phyloP scores from a whole-genome alignment of 495 filamentous ascomycete genomes.

The Polyplosphaeria fusca region DNA sequence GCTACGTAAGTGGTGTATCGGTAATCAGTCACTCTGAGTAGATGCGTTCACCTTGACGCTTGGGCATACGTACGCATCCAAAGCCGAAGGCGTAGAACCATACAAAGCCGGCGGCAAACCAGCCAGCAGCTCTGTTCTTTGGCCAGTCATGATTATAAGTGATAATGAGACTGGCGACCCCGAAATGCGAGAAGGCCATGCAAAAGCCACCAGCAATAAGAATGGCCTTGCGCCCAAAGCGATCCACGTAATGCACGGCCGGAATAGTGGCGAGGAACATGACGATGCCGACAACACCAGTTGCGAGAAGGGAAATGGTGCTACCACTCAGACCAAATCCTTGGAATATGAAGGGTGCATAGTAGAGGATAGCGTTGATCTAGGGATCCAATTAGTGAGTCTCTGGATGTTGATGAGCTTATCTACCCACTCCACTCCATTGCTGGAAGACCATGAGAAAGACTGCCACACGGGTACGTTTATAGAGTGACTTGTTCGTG shows the following conservation, averaged over 20 bases:
- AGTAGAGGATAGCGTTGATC: slow-evolving; percentile 42
- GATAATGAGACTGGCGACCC: slow-evolving; percentile 49
- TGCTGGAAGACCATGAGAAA: slow-evolving; percentile 30
- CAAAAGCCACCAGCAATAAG: slow-evolving; percentile 50
- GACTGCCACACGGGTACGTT: slow-evolving; percentile 44
- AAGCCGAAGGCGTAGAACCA: slow-evolving; percentile 52
- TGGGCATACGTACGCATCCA: too few species aligned
- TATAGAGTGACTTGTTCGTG: slow-evolving; percentile 1
- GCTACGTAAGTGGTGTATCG: too few species aligned
- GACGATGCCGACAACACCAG: slow-evolving; percentile 45
- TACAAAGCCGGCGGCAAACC: slow-evolving; percentile 50
- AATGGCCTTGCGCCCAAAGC: slow-evolving; percentile 47
- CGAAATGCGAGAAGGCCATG: slow-evolving; percentile 51
- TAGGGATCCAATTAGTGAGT: too few species aligned
- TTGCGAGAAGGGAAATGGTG: slow-evolving; percentile 10
- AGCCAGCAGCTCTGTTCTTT: slow-evolving; percentile 46
- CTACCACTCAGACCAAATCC: slow-evolving; percentile 19
- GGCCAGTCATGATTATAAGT: slow-evolving; percentile 49
- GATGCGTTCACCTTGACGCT: too few species aligned
- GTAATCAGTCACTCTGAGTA: too few species aligned
- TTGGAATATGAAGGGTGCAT: slow-evolving; percentile 37
- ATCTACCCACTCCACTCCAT: slow-evolving; percentile 38
- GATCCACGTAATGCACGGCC: slow-evolving; percentile 40
- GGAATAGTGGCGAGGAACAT: slow-evolving; percentile 46
- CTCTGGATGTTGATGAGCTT: too few species aligned